phyloP scores from a whole-genome alignment of 257 asterid species.

The Galeopsis tetrahit region DNA sequence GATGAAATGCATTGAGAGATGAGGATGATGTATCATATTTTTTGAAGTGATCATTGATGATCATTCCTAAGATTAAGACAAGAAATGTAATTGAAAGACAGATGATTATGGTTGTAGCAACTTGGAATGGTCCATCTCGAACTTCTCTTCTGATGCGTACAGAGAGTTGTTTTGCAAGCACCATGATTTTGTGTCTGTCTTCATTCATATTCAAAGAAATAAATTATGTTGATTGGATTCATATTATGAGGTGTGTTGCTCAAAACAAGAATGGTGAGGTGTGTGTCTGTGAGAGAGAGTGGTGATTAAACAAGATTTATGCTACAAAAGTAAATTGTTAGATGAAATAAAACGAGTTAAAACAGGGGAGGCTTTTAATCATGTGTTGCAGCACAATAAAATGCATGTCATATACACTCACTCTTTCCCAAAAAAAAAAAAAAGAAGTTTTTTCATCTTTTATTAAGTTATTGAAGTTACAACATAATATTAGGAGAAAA shows the following conservation, averaged over 20 bases:
- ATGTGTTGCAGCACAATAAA: slow-evolving; percentile 31
- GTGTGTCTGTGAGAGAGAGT: background rate
- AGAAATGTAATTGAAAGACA: slow-evolving; percentile 50
- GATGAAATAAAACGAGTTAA: slow-evolving; percentile 14
- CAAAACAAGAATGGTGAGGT: slow-evolving; percentile 38
- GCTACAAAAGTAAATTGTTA: slow-evolving; percentile 8
- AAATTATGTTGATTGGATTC: background rate
- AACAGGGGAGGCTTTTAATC: slow-evolving; percentile 33
- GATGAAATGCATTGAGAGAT: slow-evolving; percentile 48
- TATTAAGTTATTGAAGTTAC: too few species aligned
- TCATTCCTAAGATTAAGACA: slow-evolving; percentile 49
- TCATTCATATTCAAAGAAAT: background rate
- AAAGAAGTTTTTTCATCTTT: too few species aligned
- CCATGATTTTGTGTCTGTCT: slow-evolving; percentile 16
- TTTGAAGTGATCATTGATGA: slow-evolving; percentile 59
- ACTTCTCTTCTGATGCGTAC: slow-evolving; percentile 45
- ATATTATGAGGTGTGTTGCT: slow-evolving; percentile 27
- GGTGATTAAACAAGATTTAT: background rate
- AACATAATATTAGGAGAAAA: too few species aligned
- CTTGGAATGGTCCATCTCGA: slow-evolving; percentile 47
- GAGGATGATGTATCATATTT: slow-evolving; percentile 53
- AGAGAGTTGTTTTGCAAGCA: slow-evolving; percentile 46
- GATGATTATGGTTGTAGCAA: slow-evolving; percentile 55
- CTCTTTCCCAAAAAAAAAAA: too few species aligned
- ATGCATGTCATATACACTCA: background rate